These are phyloP conservation scores for Avena insularis DNA, from an alignment of 176 grass and related monocot species.

Conservation along the genomic window DNA sequence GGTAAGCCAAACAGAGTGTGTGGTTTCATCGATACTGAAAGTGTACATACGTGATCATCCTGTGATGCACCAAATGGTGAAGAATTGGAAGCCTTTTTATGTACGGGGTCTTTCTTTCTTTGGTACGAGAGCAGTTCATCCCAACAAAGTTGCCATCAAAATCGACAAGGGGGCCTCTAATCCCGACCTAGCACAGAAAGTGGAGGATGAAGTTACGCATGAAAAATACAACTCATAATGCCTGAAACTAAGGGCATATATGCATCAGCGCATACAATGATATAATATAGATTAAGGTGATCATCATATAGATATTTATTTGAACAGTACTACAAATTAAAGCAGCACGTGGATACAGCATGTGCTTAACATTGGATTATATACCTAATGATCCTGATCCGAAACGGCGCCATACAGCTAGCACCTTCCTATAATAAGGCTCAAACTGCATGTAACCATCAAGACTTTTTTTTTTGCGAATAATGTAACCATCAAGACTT, in stretches of 20 bases:
- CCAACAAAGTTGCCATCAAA: slow-evolving; percentile 24
- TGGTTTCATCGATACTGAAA: background rate
- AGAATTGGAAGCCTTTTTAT: background rate
- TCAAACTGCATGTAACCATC: background rate
- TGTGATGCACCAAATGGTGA: background rate
- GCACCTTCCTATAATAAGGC: slow-evolving; percentile 13
- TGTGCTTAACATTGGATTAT: background rate
- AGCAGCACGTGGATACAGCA: background rate
- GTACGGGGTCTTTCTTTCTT: background rate
- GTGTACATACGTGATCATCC: slow-evolving; percentile 11
- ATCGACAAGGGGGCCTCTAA: slow-evolving; percentile 17
- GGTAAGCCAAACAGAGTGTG: background rate
- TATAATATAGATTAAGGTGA: background rate
- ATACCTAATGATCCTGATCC: background rate
- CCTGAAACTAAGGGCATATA: background rate
- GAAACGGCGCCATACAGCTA: slow-evolving; percentile 1
- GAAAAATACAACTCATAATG: background rate
- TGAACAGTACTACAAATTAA: background rate
- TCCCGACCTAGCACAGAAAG: background rate
- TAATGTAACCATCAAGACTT: background rate
- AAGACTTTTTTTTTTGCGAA: background rate
- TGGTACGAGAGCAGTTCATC: slow-evolving; percentile 13
- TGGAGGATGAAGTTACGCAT: background rate
- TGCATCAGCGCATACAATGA: background rate
- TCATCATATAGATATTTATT: background rate